These are phyloP conservation scores for Penicillium freii DNA, from an alignment of 2,329 filamentous ascomycete species.

Conservation along the genomic window DNA sequence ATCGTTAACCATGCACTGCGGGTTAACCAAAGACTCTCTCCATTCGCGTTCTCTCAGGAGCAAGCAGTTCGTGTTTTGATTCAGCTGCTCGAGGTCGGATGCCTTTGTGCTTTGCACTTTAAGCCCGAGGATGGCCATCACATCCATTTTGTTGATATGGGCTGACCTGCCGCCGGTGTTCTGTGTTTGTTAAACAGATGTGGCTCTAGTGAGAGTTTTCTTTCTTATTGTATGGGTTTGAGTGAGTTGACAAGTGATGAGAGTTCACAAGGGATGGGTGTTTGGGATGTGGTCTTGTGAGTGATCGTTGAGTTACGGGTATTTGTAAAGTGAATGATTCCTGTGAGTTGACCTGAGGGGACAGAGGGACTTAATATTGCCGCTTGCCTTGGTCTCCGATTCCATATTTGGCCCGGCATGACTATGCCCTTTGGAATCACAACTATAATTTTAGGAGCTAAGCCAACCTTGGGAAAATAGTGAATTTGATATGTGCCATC, in stretches of 20 bases:
- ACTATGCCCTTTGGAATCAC: neutral
- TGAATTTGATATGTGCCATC: neutral
- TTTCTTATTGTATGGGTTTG: too few relatives aligned
- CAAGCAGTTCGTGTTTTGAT: neutral
- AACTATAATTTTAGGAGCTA: neutral
- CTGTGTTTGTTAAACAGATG: neutral
- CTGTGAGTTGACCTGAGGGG: neutral
- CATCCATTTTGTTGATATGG: neutral
- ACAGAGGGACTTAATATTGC: neutral
- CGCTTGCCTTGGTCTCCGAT: neutral
- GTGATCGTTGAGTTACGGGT: neutral
- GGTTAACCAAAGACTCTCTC: neutral
- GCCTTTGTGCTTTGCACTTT: neutral
- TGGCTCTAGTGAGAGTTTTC: neutral
- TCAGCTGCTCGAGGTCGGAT: neutral
- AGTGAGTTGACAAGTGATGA: neutral
- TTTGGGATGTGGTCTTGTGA: neutral
- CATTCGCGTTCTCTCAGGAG: neutral
- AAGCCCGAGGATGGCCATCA: neutral
- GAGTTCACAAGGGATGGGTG: neutral
- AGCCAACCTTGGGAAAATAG: neutral
- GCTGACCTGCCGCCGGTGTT: neutral
- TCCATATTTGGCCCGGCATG: neutral
- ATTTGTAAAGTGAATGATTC: neutral
- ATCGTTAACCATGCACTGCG: neutral